phyloP scores from a whole-genome alignment of 75 land plant genomes.

The Sequoia sempervirens region DNA sequence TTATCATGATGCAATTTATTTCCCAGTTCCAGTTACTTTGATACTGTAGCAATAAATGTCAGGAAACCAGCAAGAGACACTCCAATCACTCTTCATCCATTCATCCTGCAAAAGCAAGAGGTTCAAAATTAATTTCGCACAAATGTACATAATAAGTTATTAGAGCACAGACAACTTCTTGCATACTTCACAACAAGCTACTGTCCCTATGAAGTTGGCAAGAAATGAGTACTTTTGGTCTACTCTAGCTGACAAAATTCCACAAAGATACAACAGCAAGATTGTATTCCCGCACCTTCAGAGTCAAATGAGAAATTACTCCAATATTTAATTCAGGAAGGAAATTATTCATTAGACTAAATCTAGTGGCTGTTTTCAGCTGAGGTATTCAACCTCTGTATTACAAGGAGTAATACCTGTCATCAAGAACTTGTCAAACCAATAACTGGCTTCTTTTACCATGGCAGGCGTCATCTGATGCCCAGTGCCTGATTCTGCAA shows the following conservation, averaged over 20 bases:
- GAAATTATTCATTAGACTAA: background rate
- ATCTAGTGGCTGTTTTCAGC: background rate
- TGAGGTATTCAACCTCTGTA: background rate
- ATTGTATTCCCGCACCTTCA: background rate
- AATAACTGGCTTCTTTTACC: conserved; percentile 72
- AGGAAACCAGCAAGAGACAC: background rate
- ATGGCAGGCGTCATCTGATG: conserved; percentile 59
- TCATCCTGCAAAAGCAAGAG: background rate
- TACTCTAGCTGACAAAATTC: background rate
- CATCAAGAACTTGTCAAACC: conserved; percentile 68
- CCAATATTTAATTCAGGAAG: background rate
- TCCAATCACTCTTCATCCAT: background rate
- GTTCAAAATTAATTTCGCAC: background rate
- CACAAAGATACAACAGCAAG: background rate
- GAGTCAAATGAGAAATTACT: background rate
- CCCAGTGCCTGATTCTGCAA: conserved; percentile 65
- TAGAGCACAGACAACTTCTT: background rate
- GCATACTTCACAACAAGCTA: background rate
- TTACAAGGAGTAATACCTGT: conserved; percentile 2
- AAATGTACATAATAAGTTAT: background rate
- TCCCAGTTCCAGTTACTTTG: no score
- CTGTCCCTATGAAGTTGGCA: background rate
- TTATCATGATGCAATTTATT: no score
- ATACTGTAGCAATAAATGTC: background rate
- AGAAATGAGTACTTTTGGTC: background rate